Base-by-base conservation (phyloP, 108 stramenopile genomes). In the Skeletonema costatum region DNA sequence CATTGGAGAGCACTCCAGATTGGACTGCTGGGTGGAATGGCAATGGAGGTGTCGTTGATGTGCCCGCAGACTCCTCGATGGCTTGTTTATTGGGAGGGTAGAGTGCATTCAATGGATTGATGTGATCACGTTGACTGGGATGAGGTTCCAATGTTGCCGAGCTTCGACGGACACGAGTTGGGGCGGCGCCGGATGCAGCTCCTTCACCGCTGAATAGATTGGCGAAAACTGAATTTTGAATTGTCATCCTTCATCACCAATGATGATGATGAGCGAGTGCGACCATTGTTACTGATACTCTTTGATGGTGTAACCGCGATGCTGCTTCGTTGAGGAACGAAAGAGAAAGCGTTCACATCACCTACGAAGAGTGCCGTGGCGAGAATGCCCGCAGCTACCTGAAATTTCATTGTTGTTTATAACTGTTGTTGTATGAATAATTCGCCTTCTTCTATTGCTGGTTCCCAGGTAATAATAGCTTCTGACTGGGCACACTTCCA, bases 1-100 rank as follows among this genome's bases (percentile, higher is more conserved):
- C 98, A 83, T 99, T 99, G 48, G 85, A 78, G 35, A 99, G 82
- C 21, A 85, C 83, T 13, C 96, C 96, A 35, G 76, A 82, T 44
- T 67, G 50, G 11, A 97, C 89, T 63, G 81, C 69, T 17, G 94
- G 92, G 60, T 97, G 96, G 30, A 90, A 50, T n/a, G 94, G 94
- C 12, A 97, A 76, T 12, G 85, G 79, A 12, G 70, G 16, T 38
- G 83, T 75, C 42, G 81, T 75, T 25, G 53, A 66, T 0, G 44
- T 42, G 8, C 67, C 60, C 1, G 48, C 65, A 0, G 53, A 56
- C 46, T 73, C 72, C 65, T 66, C 71, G 71, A 60, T 36, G 39
- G n/a, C 60, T 32, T 44, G 5, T 8, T 30, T 66, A 42, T 66
- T 75, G 70, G 87, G 84, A 4, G 86, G 88, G 68, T 85, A 82